Evolutionary conservation across 352 stramenopile species (phyloP), one percentile per base, ranked within the genome.

Genomic region (Globisporangium middletonii): DNA sequence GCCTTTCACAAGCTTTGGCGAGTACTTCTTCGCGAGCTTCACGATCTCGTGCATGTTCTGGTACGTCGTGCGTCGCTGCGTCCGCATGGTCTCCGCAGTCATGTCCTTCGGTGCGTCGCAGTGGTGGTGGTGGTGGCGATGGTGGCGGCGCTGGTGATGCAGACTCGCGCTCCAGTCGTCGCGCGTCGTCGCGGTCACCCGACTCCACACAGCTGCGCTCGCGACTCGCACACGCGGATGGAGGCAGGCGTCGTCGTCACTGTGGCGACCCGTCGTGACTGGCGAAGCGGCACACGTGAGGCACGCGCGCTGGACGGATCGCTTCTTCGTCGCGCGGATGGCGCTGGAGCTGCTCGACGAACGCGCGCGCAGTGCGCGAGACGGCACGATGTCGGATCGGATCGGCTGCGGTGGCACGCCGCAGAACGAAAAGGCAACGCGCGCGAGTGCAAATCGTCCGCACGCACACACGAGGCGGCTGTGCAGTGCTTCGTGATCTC

Each of bases 21-120:
- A 93, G 67, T 91, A 94, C 54, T 92, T 94, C 69, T 92, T 92
- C 35, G 85, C 85, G 55, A 93, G 70, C 60, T 91, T 93, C 64
- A 92, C 81, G 60, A 93, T 89, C 55, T 94, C 85, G 68, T 94
- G 85, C 83, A 92, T 92, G 64, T 89, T 92, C 63, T 90, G 79
- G 54, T 88, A 92, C 6, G 74, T 86, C 12, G 79, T 79, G 64
- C 83, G 77, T 78, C 83, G 76, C 63, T 89, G 88, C 54, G 76
- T 69, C 52, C 79, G 78, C 78, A 90, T 92, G 54, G 64, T 71
- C 48, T 90, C 77, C 30, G 68, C 77, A 55, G 77, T 89, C 82
- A 92, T 92, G 59, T 53, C 48, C 50, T 37, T 54, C 33, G 18
- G 7, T n/a, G 5, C 12, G 44, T 49, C 43, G 23, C 44, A 19